Conservation (phyloP, 352 stramenopile species). For the Saprolegnia diclina region DNA sequence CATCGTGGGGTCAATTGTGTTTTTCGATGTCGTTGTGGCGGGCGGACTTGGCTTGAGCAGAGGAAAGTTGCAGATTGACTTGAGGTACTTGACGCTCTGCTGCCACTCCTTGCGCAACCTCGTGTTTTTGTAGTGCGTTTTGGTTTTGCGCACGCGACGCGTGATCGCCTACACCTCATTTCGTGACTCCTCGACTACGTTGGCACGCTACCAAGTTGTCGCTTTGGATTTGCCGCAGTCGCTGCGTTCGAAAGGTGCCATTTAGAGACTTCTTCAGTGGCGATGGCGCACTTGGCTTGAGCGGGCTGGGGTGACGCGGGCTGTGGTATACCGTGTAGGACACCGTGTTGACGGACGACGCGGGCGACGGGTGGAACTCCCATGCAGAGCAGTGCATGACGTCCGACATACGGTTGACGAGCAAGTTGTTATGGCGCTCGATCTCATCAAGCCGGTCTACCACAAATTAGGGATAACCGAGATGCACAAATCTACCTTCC, state of each 20-base stretch:
- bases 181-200: background rate
- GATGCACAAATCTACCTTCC: background rate
- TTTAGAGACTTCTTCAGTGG: slow-evolving; percentile 42
- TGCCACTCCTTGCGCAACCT: slow-evolving; percentile 52
- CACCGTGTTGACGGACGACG: slow-evolving; percentile 8
- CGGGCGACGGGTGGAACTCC: slow-evolving; percentile 22
- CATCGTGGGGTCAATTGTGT: background rate
- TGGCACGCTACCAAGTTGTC: slow-evolving; percentile 36
- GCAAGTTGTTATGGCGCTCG: slow-evolving; percentile 12
- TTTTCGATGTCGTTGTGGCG: too few species aligned
- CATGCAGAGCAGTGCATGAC: slow-evolving; percentile 21
- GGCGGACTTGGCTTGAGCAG: slow-evolving; percentile 17
- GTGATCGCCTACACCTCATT: slow-evolving; percentile 52
- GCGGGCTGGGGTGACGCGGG: background rate
- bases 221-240: slow-evolving; percentile 56
- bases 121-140: slow-evolving; percentile 56
- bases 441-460: slow-evolving; percentile 19
- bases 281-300: background rate
- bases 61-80: slow-evolving; percentile 63
- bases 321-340: slow-evolving; percentile 25
- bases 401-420: slow-evolving; percentile 23
- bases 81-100: slow-evolving; percentile 64
- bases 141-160: slow-evolving; percentile 34
- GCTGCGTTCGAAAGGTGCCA: slow-evolving; percentile 41
- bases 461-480: background rate